Evolutionary conservation across 192 early-diverging fungal genomes (phyloP).

Genomic region (Spizellomyces punctatus): DNA sequence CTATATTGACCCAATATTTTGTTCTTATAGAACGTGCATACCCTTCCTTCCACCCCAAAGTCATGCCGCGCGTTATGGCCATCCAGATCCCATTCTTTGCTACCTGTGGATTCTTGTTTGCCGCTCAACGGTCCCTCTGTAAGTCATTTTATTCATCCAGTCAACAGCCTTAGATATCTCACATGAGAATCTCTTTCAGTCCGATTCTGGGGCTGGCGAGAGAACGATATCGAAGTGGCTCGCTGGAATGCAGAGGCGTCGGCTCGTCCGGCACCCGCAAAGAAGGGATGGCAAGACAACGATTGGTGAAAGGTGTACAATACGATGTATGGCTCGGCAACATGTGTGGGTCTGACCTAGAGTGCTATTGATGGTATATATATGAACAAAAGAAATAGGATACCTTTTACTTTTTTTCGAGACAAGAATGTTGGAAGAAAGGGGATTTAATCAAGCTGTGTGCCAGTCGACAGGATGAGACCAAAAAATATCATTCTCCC

Average conservation of each 20-base stretch:
- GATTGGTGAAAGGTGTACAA: constrained; percentile 24
- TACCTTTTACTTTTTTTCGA: too few relatives aligned
- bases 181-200: constrained; percentile 48
- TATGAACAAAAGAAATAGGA: too few relatives aligned
- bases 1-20: constrained; percentile 9
- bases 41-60: constrained; percentile 48
- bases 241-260: constrained; percentile 44
- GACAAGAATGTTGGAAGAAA: too few relatives aligned
- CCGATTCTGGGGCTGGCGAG: constrained; percentile 90
- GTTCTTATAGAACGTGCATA: constrained; percentile 39
- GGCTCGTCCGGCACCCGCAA: constrained; percentile 22
- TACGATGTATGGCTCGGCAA: too few relatives aligned
- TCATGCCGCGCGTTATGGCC: constrained; percentile 46
- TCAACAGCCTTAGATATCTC: not conserved
- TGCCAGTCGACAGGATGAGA: too few relatives aligned
- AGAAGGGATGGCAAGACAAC: constrained; percentile 37
- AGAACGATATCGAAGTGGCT: constrained; percentile 81
- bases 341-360: too few relatives aligned
- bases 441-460: too few relatives aligned
- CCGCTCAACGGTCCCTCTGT: constrained; percentile 73
- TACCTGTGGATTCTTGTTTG: constrained; percentile 76
- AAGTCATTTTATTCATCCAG: constrained; percentile 42
- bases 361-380: too few relatives aligned
- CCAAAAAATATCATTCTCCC: too few relatives aligned
- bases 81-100: constrained; percentile 59